Conservation (phyloP, 108 stramenopile species). For the Aurantiochytrium sp. region DNA sequence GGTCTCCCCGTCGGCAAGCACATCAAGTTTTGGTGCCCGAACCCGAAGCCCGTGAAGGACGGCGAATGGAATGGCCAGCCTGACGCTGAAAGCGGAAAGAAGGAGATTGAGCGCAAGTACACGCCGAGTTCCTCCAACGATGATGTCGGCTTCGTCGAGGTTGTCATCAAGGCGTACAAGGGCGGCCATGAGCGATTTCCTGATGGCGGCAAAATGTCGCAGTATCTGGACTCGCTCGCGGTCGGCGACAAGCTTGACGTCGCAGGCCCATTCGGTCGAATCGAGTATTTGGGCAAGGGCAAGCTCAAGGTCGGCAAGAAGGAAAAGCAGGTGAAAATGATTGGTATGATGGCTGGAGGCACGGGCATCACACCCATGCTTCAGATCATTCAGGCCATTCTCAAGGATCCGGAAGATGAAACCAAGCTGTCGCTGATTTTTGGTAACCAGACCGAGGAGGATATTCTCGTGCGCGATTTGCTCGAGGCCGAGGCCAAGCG, state of each 20-base stretch:
- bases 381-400: conserved; percentile 78
- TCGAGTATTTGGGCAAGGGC: conserved; percentile 83
- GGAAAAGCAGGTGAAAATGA: conserved; percentile 53
- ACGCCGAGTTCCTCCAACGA: conserved; percentile 83
- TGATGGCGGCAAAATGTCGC: conserved; percentile 31
- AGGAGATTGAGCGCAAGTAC: conserved; percentile 98
- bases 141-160: conserved; percentile 74
- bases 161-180: conserved; percentile 47
- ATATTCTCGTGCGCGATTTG: conserved; percentile 74
- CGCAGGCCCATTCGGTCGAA: conserved; percentile 77
- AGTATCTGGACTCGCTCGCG: conserved; percentile 17
- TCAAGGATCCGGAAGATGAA: conserved; percentile 67
- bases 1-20: conserved; percentile 95
- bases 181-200: conserved; percentile 40
- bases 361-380: conserved; percentile 93
- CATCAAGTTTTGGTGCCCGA: conserved; percentile 75
- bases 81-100: conserved; percentile 69
- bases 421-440: conserved; percentile 81
- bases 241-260: conserved; percentile 52
- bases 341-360: conserved; percentile 92
- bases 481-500: conserved; percentile 77
- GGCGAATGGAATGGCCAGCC: conserved; percentile 14
- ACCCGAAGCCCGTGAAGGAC: conserved; percentile 40
- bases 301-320: conserved; percentile 71
- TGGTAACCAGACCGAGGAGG: conserved; percentile 81